Conservation (phyloP, 1,284 basidiomycete species). For the Clitocybe nebularis region DNA sequence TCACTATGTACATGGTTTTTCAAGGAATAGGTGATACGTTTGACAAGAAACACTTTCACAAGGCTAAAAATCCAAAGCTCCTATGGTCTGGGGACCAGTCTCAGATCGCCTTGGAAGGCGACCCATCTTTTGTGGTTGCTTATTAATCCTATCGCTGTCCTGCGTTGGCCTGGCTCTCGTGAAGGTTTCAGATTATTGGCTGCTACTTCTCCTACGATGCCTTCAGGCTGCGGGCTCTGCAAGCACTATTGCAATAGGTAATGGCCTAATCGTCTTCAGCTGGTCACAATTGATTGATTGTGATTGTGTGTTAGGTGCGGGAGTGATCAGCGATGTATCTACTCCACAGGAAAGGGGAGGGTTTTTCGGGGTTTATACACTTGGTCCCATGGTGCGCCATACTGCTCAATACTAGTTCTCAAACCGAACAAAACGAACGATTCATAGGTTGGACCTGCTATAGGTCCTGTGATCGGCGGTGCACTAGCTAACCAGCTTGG, state of each 20-base stretch:
- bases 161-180: slow-evolving; percentile 61
- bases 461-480: slow-evolving; percentile 60
- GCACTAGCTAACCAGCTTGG: slow-evolving; percentile 53
- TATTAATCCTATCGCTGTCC: slow-evolving; percentile 48
- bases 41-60: not conserved
- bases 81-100: slow-evolving; percentile 59
- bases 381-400: slow-evolving; percentile 38
- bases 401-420: not conserved
- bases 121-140: slow-evolving; percentile 49
- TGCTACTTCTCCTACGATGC: slow-evolving; percentile 58
- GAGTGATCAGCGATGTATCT: slow-evolving; percentile 56
- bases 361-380: slow-evolving; percentile 44
- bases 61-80: slow-evolving; percentile 33
- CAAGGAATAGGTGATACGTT: slow-evolving; percentile 64
- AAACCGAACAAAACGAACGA: not conserved
- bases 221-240: slow-evolving; percentile 59
- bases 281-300: not conserved
- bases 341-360: slow-evolving; percentile 49
- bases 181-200: slow-evolving; percentile 55
- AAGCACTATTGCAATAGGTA: slow-evolving; percentile 55
- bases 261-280: not conserved
- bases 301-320: slow-evolving; percentile 36
- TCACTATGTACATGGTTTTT: slow-evolving; percentile 76
- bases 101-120: slow-evolving; percentile 56
- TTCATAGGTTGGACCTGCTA: slow-evolving; percentile 43